A percentile compares a stretch with the other conserved stretches of the same genome.
Conservation (phyloP, 768 basidiomycete genomes). For the Cubamyces lactineus region DNA sequence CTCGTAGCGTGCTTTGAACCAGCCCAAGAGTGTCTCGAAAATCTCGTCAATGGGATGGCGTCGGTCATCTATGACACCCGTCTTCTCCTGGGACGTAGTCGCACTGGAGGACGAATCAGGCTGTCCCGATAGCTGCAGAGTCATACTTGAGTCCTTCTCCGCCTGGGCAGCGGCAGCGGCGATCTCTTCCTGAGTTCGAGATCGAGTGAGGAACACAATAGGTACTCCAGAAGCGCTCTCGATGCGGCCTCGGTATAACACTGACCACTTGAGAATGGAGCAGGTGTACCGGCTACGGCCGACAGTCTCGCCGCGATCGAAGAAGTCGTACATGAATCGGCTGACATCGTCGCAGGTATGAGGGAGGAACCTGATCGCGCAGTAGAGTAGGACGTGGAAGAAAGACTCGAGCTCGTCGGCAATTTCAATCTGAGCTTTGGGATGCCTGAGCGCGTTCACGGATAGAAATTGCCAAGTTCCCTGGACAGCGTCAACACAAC, state of each 20-base stretch:
- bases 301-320: neutral
- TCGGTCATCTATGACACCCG: neutral
- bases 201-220: neutral
- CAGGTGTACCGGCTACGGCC: neutral
- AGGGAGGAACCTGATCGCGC: constrained; percentile 2
- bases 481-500: neutral
- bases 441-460: neutral
- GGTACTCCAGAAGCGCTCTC: too few relatives aligned
- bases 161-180: neutral
- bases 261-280: neutral
- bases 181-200: neutral
- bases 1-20: neutral
- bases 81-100: neutral
- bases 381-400: constrained; percentile 6
- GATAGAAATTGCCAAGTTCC: constrained; percentile 11
- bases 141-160: neutral
- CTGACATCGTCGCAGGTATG: constrained; percentile 1
- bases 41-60: neutral
- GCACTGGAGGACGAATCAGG: neutral
- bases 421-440: neutral
- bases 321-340: neutral
- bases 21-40: neutral
- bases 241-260: neutral
- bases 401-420: constrained; percentile 10
- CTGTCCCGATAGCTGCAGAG: neutral